Percentiles rank a stretch among this genome's conserved stretches.
These are phyloP conservation scores for Orbilia blumenaviensis DNA, from an alignment of 2,329 filamentous ascomycete species.

Conservation along the genomic window DNA sequence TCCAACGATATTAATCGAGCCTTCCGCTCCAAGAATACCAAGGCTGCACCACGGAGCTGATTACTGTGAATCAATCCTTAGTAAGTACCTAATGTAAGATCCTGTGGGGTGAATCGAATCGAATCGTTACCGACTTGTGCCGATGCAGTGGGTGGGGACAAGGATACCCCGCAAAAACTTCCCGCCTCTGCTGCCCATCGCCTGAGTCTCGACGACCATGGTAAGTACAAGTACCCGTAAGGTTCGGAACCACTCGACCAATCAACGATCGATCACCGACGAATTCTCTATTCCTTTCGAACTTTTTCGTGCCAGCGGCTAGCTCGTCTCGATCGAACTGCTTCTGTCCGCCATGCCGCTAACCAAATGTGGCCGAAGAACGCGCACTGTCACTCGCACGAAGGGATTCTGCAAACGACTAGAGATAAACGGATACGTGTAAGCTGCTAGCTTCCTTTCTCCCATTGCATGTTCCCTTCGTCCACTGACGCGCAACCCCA, in stretches of 20 bases:
- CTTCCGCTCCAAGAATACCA: background rate
- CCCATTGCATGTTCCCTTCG: conserved; percentile 43
- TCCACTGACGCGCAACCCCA: conserved; percentile 37
- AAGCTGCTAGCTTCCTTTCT: conserved; percentile 38
- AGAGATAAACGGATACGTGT: conserved; percentile 2
- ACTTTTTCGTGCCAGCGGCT: conserved; percentile 23
- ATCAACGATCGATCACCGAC: background rate
- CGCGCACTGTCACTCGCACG: conserved; percentile 20
- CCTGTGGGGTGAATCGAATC: conserved; percentile 8
- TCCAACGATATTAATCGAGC: background rate
- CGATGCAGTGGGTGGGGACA: background rate
- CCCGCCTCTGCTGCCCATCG: conserved; percentile 11
- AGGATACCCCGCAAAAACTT: conserved; percentile 17
- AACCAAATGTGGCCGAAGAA: conserved; percentile 11
- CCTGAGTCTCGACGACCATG: conserved; percentile 7
- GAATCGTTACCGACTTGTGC: conserved; percentile 3
- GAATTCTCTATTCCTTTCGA: background rate
- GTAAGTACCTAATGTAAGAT: too few relatives aligned
- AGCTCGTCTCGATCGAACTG: conserved; percentile 26
- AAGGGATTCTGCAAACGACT: conserved; percentile 29
- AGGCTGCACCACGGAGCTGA: too few relatives aligned
- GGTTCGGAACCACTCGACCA: background rate
- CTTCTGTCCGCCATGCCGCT: background rate
- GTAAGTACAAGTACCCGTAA: too few relatives aligned
- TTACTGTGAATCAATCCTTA: too few relatives aligned